Base-by-base conservation (phyloP, 495 filamentous ascomycete genomes). In the Penicillium parvum region DNA sequence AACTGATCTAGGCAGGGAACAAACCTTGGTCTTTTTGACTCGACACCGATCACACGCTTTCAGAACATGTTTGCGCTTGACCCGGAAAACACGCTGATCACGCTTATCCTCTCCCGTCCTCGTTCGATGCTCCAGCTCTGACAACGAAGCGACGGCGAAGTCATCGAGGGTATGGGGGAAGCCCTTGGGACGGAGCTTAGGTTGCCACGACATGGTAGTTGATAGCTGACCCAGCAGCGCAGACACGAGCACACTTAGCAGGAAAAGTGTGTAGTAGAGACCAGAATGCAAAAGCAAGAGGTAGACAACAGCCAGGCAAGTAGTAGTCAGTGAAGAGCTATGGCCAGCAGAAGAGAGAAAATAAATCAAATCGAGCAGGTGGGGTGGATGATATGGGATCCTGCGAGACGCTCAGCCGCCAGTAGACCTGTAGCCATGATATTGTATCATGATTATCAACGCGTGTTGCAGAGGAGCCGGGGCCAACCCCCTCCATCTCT, bases 1-100 rank as follows among this genome's bases (percentile, higher is more conserved):
- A 14, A 19, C 40, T 36, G 37, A 32, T 25, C 3, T 42, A 3
- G 9, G 16, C n/a, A 21, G 10, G 28, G 26, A 28, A 61, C 55
- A 38, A 33, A 71, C 70, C 56, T 73, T 73, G 25, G 70, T 70
- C 53, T 73, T 73, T 46, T 73, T 73, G 16, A 73, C 66, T 43
- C 70, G 59, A 47, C 70, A 73, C 7, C 68, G 67, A 60, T 73
- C 70, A 40, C 70, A 73, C 1, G 70, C 70, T 35, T 71, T 73
- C 8, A 72, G 43, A 14, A 73, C 70, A 61, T 73, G 70, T 47
- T 73, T 73, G 25, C 70, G 63, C 45, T 73, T 73, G 32, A 71
- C 68, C n/a, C 70, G 68, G 43, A 72, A 73, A 12, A 73, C 64
- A 10, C 68, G 68, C 29, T 68, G 68, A 28, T 71, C 60, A 8